Percentiles rank a stretch among this genome's conserved stretches.
Conservation (phyloP, 1,139 yeast genomes). For the Blastobotrys indianensis region DNA sequence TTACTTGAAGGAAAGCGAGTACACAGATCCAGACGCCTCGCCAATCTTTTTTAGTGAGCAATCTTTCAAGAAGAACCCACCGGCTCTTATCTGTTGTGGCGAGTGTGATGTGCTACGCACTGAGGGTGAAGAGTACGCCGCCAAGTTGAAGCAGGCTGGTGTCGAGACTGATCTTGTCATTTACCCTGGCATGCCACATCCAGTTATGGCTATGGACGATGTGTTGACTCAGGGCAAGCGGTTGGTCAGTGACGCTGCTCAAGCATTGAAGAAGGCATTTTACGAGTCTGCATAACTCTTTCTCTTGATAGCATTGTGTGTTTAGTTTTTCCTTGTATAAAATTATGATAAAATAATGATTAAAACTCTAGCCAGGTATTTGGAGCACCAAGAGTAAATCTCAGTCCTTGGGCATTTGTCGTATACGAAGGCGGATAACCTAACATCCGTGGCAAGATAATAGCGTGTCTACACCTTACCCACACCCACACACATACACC, state of each 20-base stretch:
- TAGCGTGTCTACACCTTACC: too few species aligned
- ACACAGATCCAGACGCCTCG: slow-evolving; percentile 41
- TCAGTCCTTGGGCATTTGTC: too few species aligned
- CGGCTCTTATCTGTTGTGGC: slow-evolving; percentile 42
- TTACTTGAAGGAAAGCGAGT: slow-evolving; percentile 37
- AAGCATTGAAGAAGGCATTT: slow-evolving; percentile 19
- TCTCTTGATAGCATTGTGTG: not conserved
- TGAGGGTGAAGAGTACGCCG: slow-evolving; percentile 43
- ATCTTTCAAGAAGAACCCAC: slow-evolving; percentile 39
- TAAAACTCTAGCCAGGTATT: not conserved
- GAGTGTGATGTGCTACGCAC: slow-evolving; percentile 44
- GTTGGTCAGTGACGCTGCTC: slow-evolving; percentile 33
- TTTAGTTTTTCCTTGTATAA: too few species aligned
- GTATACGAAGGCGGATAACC: too few species aligned
- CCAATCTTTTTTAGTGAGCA: slow-evolving; percentile 42
- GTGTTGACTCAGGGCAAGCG: slow-evolving; percentile 39
- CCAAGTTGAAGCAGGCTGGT: slow-evolving; percentile 39
- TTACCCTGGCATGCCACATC: slow-evolving; percentile 42
- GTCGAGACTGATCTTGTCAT: slow-evolving; percentile 34
- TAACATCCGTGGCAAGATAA: too few species aligned
- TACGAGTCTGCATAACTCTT: slow-evolving; percentile 8
- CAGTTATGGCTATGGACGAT: slow-evolving; percentile 46
- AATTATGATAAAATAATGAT: too few species aligned
- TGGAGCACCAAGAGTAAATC: not conserved
- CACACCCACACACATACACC: too few species aligned